Base-by-base conservation (phyloP, 768 basidiomycete species). In the Macrolepiota fuliginosa region DNA sequence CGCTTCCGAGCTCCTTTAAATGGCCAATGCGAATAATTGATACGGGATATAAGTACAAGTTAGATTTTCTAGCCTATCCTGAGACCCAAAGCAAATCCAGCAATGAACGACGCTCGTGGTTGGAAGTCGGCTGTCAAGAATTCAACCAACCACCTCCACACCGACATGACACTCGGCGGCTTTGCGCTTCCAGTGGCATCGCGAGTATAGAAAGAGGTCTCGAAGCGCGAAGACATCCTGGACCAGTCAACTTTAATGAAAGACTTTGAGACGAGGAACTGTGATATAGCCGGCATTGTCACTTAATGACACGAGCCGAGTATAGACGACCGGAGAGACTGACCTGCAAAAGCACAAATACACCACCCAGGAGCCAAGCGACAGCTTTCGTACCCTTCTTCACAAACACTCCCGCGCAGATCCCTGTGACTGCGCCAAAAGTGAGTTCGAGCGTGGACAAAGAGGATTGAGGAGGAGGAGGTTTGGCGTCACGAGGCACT, bases 81-180 rank as follows among this genome's bases (percentile, higher is more conserved):
- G 53, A 98, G 67, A 10, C 96, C 96, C 29, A 98, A 76, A 0
- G 78, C 82, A 61, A 97, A 80, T 9, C 96, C 96, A 3, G 87
- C 93, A 36, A 94, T 67, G 74, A 97, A 97, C 13, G 91, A 88
- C 1, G 94, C 95, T 63, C 95, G 78, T 47, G 89, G 90, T 69
- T 94, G 96, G 74, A 98, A 96, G 71, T 97, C 93, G 6, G 94
- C 91, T 0, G 91, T 92, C 72, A 98, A 75, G 76, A 98, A 97
- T 73, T 92, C 79, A 24, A 90, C 72, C 24, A 88, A 65, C 82
- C 87, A 87, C 40, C 70, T 80, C 83, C 90, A 92, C 25, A 90
- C 68, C 2, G 86, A 83, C 19, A 72, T 71, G 56, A 92, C 72
- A 3, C 84, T 92, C 1, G 91, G 90, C 2, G 92, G 81, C 54